Conservation (phyloP, 495 filamentous ascomycete species). For the Parathielavia appendiculata region DNA sequence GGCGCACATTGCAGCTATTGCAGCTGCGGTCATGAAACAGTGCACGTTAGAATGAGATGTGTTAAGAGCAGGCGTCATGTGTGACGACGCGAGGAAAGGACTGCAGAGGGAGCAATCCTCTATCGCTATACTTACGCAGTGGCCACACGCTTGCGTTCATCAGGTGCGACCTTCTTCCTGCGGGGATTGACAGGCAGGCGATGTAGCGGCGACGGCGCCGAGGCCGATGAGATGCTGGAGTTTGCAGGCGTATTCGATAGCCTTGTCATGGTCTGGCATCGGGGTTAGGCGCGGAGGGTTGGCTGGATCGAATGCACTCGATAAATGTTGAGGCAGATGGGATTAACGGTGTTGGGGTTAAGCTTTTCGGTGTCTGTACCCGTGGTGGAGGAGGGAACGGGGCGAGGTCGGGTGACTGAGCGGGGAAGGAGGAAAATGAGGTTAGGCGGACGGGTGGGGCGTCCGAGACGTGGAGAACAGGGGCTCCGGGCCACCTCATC, state of each 20-base stretch:
- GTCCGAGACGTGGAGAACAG: background rate
- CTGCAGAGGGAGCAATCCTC: background rate
- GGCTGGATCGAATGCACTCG: background rate
- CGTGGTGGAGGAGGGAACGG: conserved; percentile 24
- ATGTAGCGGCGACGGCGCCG: conserved; percentile 14
- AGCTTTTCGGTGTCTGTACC: conserved; percentile 30
- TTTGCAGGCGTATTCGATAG: conserved; percentile 14
- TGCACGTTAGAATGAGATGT: background rate
- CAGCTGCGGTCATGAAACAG: conserved; percentile 26
- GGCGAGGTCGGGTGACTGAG: conserved; percentile 14
- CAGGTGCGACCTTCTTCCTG: conserved; percentile 32
- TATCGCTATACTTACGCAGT: conserved; percentile 37
- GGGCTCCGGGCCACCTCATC: background rate
- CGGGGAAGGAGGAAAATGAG: conserved; percentile 4
- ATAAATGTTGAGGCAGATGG: conserved; percentile 18
- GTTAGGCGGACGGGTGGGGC: conserved; percentile 5
- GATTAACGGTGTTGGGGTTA: conserved; percentile 5
- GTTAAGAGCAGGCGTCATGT: background rate
- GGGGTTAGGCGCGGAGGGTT: background rate
- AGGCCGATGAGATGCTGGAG: conserved; percentile 6
- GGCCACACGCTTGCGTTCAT: conserved; percentile 35
- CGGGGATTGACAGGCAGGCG: conserved; percentile 39
- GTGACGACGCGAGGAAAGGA: background rate
- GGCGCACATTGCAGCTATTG: conserved; percentile 43
- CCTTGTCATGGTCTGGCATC: conserved; percentile 26